Evolutionary conservation across 495 filamentous ascomycete species (phyloP).

Genomic region (Copromyces sp.): DNA sequence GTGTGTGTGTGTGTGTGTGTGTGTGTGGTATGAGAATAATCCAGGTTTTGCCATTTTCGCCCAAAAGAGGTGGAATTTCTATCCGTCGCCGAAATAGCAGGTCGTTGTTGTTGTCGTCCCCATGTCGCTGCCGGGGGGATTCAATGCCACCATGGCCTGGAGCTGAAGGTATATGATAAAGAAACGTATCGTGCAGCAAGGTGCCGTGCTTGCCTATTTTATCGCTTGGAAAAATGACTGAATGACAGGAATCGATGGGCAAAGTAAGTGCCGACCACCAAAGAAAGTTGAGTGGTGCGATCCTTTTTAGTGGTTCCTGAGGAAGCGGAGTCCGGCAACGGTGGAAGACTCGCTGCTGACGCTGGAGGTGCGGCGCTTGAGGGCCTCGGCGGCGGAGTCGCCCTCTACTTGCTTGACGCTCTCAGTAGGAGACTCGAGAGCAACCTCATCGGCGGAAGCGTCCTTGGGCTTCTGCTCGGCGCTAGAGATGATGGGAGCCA

Average conservation of each 20-base stretch:
- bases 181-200: neutral
- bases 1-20: too few species aligned
- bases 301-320: slow-evolving; percentile 33
- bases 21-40: neutral
- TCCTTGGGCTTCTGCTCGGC: slow-evolving; percentile 3
- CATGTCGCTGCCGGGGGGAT: neutral
- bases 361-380: slow-evolving; percentile 27
- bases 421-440: slow-evolving; percentile 9
- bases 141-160: neutral
- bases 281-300: neutral
- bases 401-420: slow-evolving; percentile 1
- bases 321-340: slow-evolving; percentile 25
- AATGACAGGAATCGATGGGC: neutral
- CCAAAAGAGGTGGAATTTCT: neutral
- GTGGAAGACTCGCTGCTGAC: slow-evolving; percentile 25
- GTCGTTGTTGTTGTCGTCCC: neutral
- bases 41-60: neutral
- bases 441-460: neutral
- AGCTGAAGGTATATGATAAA: neutral
- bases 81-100: neutral
- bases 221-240: neutral
- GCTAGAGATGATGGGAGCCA: slow-evolving; percentile 33
- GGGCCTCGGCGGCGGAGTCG: slow-evolving; percentile 12
- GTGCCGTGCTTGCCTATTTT: neutral
- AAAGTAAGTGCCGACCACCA: slow-evolving; percentile 26